These are phyloP conservation scores for Glycine latifolia DNA, from an alignment of 306 rosid species.

Conservation along the genomic window DNA sequence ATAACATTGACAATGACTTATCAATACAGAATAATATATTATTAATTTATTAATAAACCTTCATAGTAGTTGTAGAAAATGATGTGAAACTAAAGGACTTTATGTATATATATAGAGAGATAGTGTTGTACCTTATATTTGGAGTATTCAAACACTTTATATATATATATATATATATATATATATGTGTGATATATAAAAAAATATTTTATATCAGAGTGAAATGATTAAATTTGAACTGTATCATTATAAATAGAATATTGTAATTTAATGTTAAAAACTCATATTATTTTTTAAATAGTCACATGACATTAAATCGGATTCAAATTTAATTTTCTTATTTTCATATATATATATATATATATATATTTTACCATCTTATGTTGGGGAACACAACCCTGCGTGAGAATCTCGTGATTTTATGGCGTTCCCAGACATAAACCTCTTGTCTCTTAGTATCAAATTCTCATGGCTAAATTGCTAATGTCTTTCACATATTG, in stretches of 20 bases:
- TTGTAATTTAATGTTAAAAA: too few species aligned
- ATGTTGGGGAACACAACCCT: not conserved
- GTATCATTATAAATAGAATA: too few species aligned
- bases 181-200: not conserved
- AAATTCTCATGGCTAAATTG: constrained; percentile 15
- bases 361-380: too few species aligned
- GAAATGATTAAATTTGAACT: too few species aligned
- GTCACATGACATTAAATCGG: too few species aligned
- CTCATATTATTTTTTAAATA: too few species aligned
- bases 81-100: constrained; percentile 25
- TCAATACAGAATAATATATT: not conserved
- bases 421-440: not conserved
- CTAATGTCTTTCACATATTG: not conserved
- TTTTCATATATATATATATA: too few species aligned
- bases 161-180: not conserved
- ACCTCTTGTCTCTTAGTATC: constrained; percentile 1
- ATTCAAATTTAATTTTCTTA: too few species aligned
- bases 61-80: constrained; percentile 22
- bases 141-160: too few species aligned
- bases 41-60: not conserved
- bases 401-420: constrained; percentile 33
- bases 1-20: constrained; percentile 3
- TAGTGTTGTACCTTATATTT: too few species aligned
- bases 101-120: not conserved
- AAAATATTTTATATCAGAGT: too few species aligned